phyloP scores from a whole-genome alignment of 78 protist species.

The Monocercomonoides exilis region DNA sequence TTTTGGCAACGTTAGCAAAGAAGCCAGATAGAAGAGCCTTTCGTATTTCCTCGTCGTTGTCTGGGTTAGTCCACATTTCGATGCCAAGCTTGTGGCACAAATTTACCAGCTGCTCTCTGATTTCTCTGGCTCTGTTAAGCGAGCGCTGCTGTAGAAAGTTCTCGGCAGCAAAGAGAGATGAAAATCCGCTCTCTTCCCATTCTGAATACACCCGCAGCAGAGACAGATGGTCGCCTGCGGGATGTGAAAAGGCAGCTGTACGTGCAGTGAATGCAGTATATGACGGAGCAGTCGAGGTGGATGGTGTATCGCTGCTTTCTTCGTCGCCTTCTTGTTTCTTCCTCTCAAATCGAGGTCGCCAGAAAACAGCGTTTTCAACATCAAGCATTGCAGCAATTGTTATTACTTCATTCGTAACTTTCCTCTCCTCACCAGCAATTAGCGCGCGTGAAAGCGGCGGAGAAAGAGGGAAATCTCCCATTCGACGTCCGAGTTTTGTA shows the following conservation, averaged over 20 bases:
- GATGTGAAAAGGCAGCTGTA: conserved; percentile 26
- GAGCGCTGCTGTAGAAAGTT: conserved; percentile 70
- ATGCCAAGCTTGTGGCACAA: conserved; percentile 75
- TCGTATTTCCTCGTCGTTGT: conserved; percentile 40
- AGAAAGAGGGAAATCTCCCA: conserved; percentile 98
- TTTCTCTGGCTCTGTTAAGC: conserved; percentile 81
- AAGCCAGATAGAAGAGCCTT: conserved; percentile 77
- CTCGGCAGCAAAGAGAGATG: conserved; percentile 84
- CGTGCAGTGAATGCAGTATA: not conserved
- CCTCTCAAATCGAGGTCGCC: conserved; percentile 54
- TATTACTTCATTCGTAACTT: conserved; percentile 48
- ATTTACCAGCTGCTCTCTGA: conserved; percentile 74
- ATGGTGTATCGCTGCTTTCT: not conserved
- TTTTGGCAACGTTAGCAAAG: conserved; percentile 60
- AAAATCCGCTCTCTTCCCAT: conserved; percentile 71
- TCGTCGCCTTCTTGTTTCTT: conserved; percentile 57
- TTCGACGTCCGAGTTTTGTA: conserved; percentile 74
- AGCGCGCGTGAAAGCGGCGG: conserved; percentile 76
- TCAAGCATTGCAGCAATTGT: conserved; percentile 79
- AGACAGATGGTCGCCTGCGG: conserved; percentile 82
- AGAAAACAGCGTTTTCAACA: conserved; percentile 71
- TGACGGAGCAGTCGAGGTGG: not conserved
- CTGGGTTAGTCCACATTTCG: not conserved
- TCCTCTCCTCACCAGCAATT: conserved; percentile 52
- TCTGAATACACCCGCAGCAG: conserved; percentile 68